A percentile compares a stretch with the other conserved stretches of the same genome.
Conservation (phyloP, 176 grass and related monocot species). For the Oryza glumipatula region DNA sequence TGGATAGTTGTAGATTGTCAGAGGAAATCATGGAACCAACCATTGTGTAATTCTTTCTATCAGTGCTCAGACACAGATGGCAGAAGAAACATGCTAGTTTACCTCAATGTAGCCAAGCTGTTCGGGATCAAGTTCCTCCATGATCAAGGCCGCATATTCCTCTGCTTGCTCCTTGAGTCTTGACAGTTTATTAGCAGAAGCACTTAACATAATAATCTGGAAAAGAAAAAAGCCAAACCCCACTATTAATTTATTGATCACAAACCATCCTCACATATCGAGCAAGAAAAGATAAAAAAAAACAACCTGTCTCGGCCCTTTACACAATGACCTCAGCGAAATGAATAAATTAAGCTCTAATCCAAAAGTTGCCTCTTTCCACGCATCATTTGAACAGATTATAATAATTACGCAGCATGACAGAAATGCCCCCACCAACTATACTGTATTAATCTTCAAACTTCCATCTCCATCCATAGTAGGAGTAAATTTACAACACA, state of each 20-base stretch:
- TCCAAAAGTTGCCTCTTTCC: conserved; percentile 23
- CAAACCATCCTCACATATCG: conserved; percentile 34
- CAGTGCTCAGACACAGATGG: not conserved
- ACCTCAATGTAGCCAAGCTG: conserved; percentile 96
- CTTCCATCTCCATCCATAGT: conserved; percentile 32
- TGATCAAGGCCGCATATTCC: conserved; percentile 94
- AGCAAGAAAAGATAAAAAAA: conserved; percentile 31
- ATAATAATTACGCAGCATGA: conserved; percentile 32
- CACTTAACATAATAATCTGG: conserved; percentile 95
- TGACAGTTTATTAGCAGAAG: conserved; percentile 82
- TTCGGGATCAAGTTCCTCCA: conserved; percentile 97
- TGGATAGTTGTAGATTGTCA: conserved; percentile 21
- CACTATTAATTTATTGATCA: conserved; percentile 24
- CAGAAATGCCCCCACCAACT: conserved; percentile 68
- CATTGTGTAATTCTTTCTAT: not conserved
- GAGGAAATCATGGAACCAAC: conserved; percentile 10
- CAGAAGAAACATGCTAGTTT: conserved; percentile 12
- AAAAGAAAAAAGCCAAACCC: conserved; percentile 15
- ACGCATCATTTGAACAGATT: conserved; percentile 38
- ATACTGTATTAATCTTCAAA: not conserved
- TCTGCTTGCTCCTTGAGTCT: conserved; percentile 94
- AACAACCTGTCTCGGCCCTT: conserved; percentile 39
- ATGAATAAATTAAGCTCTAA: conserved; percentile 38
- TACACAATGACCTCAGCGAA: conserved; percentile 38
- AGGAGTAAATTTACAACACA: conserved; percentile 29